Conservation (phyloP, 2,329 filamentous ascomycete genomes). For the Alternaria tenuissima region DNA sequence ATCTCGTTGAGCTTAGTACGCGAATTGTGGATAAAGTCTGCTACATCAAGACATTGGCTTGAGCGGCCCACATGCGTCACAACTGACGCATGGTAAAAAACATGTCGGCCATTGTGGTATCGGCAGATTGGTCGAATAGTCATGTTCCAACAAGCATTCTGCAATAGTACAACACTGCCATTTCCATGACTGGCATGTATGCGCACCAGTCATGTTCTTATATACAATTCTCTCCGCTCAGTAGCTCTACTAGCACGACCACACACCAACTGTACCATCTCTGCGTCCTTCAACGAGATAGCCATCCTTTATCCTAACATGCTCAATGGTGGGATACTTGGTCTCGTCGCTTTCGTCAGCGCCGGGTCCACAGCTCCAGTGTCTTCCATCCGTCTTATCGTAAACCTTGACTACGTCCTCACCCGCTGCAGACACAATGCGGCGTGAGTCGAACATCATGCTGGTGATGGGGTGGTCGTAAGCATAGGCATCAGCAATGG, state of each 20-base stretch:
- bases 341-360: slow-evolving; percentile 72
- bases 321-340: slow-evolving; percentile 69
- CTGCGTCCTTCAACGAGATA: slow-evolving; percentile 90
- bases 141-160: background rate
- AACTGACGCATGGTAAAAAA: background rate
- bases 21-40: background rate
- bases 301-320: slow-evolving; percentile 89
- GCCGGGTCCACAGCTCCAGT: slow-evolving; percentile 95
- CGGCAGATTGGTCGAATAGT: background rate
- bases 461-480: slow-evolving; percentile 91
- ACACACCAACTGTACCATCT: slow-evolving; percentile 89
- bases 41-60: background rate
- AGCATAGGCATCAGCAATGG: slow-evolving; percentile 93
- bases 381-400: slow-evolving; percentile 92
- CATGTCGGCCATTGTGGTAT: background rate
- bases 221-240: slow-evolving; percentile 16
- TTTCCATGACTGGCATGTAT: slow-evolving; percentile 21
- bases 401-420: slow-evolving; percentile 98
- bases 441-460: slow-evolving; percentile 95
- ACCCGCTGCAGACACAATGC: slow-evolving; percentile 88
- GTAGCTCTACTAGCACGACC: slow-evolving; percentile 60
- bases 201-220: slow-evolving; percentile 16
- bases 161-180: slow-evolving; percentile 20
- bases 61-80: background rate
- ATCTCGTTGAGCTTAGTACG: background rate